Percentiles rank a stretch among this genome's conserved stretches.
These are phyloP conservation scores for Physocladia obscura DNA, from an alignment of 192 early-diverging fungal species.

Conservation along the genomic window DNA sequence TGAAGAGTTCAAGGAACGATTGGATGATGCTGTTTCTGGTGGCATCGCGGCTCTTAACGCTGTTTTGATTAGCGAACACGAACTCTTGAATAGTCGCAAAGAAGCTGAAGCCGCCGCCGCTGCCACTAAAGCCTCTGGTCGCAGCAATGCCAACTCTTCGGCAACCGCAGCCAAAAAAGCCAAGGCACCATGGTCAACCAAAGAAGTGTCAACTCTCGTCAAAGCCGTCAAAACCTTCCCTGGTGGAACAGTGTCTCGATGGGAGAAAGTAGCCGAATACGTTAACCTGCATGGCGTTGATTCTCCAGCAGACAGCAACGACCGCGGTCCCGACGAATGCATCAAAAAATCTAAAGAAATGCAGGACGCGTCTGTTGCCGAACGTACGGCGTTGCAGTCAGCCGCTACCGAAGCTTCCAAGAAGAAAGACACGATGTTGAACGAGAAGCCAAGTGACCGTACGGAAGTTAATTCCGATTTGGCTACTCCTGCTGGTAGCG, in stretches of 20 bases:
- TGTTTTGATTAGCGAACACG: conserved; percentile 42
- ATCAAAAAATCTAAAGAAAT: conserved; percentile 70
- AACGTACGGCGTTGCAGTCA: conserved; percentile 37
- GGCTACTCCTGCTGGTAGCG: conserved; percentile 1
- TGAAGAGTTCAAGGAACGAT: conserved; percentile 41
- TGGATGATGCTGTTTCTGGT: conserved; percentile 36
- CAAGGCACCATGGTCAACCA: conserved; percentile 60
- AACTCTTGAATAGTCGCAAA: conserved; percentile 22
- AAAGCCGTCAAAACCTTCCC: conserved; percentile 81
- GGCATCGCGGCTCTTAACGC: conserved; percentile 29
- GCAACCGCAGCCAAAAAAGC: conserved; percentile 6
- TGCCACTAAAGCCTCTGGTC: conserved; percentile 14
- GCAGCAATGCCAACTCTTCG: not conserved
- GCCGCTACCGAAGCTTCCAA: conserved; percentile 33
- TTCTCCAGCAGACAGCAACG: conserved; percentile 40
- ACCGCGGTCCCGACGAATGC: conserved; percentile 63
- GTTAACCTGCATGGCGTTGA: conserved; percentile 71
- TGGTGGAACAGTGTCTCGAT: conserved; percentile 70
- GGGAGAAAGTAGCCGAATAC: conserved; percentile 80
- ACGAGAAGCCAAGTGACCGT: conserved; percentile 32
- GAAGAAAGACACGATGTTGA: conserved; percentile 34
- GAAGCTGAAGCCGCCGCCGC: conserved; percentile 13
- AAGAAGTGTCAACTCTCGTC: conserved; percentile 72
- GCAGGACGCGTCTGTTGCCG: conserved; percentile 54
- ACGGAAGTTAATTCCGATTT: conserved; percentile 22